A percentile compares a stretch with the other conserved stretches of the same genome.
Conservation (phyloP, 306 rosid species). For the Cucurbita ficifolia region DNA sequence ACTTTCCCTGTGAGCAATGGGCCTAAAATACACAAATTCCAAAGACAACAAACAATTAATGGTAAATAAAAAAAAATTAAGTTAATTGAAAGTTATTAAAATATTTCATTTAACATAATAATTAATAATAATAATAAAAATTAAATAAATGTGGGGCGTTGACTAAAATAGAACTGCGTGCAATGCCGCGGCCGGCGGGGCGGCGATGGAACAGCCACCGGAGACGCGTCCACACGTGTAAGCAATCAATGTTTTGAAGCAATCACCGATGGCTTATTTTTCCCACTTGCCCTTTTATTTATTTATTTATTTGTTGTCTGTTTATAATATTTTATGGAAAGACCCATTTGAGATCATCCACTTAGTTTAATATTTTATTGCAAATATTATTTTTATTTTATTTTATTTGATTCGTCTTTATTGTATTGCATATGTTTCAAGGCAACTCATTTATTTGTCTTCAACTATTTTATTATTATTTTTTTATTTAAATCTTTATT, state of each 20-base stretch:
- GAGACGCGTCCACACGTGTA: constrained; percentile 36
- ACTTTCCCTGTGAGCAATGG: neutral
- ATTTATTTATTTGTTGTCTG: neutral
- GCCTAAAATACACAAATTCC: neutral
- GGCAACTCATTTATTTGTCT: neutral
- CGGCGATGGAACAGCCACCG: constrained; percentile 43
- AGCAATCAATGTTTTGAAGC: constrained; percentile 15
- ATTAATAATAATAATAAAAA: neutral
- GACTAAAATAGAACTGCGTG: neutral
- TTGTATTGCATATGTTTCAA: neutral
- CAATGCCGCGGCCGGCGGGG: constrained; percentile 25
- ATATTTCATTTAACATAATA: too few relatives aligned
- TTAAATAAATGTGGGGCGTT: neutral
- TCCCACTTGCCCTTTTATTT: neutral
- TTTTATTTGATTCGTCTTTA: neutral
- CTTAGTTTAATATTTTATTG: neutral
- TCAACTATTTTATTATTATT: neutral
- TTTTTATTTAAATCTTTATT: neutral
- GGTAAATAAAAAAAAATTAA: too few relatives aligned
- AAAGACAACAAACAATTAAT: neutral
- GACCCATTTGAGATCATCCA: neutral
- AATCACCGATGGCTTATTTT: neutral
- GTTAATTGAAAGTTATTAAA: too few relatives aligned
- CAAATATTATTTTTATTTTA: neutral
- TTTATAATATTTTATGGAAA: neutral